Base-by-base conservation (phyloP, 371 early-diverging fungal genomes). In the Zychaea mexicana region DNA sequence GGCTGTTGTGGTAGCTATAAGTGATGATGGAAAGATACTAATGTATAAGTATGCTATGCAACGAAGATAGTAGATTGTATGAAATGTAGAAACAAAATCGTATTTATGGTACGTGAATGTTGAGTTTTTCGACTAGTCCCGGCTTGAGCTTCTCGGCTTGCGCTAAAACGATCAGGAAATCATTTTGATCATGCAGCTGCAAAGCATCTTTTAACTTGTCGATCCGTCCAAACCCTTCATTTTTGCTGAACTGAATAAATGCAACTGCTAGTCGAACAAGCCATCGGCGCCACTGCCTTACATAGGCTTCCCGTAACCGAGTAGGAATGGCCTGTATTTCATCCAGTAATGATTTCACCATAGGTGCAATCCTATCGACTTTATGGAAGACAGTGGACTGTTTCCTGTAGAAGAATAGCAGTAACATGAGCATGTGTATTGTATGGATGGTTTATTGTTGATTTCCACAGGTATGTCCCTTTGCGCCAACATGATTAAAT, bases 61-160 rank as follows among this genome's bases (percentile, higher is more conserved):
- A 15, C 17, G 42, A 15, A 15, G 4, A 17, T 4, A 5, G 4
- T 12, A 17, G 5, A 42, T 42, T 17, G 22, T 8, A 47, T 22
- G 49, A 22, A 12, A 24, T 24, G 13, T 22, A 17, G 21, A 6
- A 22, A 24, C 1, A 17, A 49, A 17, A 49, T 22, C 24, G n/a
- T 49, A 3, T 2, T 49, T 49, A 24, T 12, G 10, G 24, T 49
- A 10, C 5, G n/a, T 49, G n/a, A 49, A 24, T 4, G n/a, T 49
- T 10, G n/a, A 55, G 46, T 45, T 42, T 45, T 10, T 78, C 77
- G n/a, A 79, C 71, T 33, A 78, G 77, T 0, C 84, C 83, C 21
- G 84, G 85, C 42, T 74, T 72, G 19, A 86, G 36, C 47, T 85
- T 78, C 24, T 86, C 87, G 2, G 87, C 87, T 24, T 81, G 82